Evolutionary conservation across 2,329 filamentous ascomycete species (phyloP).

Genomic region (Colletotrichum cordylinicola): DNA sequence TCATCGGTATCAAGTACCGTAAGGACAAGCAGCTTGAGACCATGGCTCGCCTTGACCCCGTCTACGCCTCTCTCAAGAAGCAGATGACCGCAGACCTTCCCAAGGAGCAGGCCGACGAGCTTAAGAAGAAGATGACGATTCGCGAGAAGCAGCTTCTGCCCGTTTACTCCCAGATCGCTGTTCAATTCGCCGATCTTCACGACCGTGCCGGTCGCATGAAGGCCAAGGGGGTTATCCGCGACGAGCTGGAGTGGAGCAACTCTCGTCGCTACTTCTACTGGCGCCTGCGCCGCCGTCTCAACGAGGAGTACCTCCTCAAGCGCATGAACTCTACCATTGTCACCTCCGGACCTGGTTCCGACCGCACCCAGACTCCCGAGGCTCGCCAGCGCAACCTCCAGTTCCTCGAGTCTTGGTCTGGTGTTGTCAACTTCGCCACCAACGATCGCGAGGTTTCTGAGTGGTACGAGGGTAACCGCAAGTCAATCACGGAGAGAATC

Average conservation of each 20-base stretch:
- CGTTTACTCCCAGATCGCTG: conserved; percentile 92
- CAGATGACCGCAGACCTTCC: conserved; percentile 72
- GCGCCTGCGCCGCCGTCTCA: conserved; percentile 94
- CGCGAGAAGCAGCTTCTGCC: conserved; percentile 91
- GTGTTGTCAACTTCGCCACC: conserved; percentile 75
- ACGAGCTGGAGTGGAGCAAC: conserved; percentile 83
- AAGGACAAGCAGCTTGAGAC: conserved; percentile 97
- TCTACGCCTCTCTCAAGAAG: conserved; percentile 84
- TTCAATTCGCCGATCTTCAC: conserved; percentile 97
- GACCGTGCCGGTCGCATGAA: conserved; percentile 97
- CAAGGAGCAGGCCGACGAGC: conserved; percentile 74
- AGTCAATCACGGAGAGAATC: conserved; percentile 82
- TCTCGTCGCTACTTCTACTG: conserved; percentile 99
- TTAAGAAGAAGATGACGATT: conserved; percentile 84
- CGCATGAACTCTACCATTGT: conserved; percentile 67
- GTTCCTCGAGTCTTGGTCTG: conserved; percentile 83
- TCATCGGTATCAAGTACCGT: conserved; percentile 98
- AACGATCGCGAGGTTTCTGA: conserved; percentile 84
- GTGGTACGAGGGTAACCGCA: conserved; percentile 97
- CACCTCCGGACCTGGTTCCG: conserved; percentile 40
- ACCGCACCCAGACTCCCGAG: conserved; percentile 50
- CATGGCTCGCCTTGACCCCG: conserved; percentile 90
- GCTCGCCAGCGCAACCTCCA: conserved; percentile 72
- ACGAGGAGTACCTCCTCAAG: conserved; percentile 96
- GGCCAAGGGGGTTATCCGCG: conserved; percentile 93